Evolutionary conservation across 306 rosid genomes (phyloP), one percentile per base, ranked within the genome.

Genomic region (Cucumis cinereus): DNA sequence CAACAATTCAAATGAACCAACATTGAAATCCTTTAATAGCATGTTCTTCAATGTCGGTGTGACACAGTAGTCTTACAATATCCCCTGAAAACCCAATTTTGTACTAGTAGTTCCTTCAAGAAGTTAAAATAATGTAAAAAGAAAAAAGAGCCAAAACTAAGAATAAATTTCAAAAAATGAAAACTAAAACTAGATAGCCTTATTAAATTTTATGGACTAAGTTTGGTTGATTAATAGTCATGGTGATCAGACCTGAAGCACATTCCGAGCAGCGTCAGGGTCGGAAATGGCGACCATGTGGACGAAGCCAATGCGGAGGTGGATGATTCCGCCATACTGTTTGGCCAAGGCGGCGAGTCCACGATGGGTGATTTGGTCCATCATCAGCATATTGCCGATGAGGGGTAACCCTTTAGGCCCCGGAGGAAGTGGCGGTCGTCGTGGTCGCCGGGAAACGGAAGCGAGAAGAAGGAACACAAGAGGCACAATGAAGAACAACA

Each of bases 261-360:
- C 66, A 13, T 11, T 26, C 17, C 35, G 17, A 10, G 38, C 66
- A 23, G 12, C 16, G 19, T 59, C 35, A 14, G n/a, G 66, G 3
- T 26, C 36, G 8, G 96, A 87, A 41, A 93, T 53, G 6, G 86
- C 80, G 9, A 93, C 86, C 98, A 93, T 93, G 87, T 89, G 89
- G 12, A 86, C 73, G 80, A 78, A 87, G 1, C 96, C 98, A 84
- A 92, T 87, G 5, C 85, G 85, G 55, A 93, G 87, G 86, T 90
- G 93, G 76, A 88, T 52, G 4, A 88, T 23, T 43, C 92, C 92
- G 5, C 92, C 90, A 59, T 82, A 88, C 24, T 30, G 66, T 53
- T 81, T 81, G 1, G 92, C 90, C 2, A 88, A 12, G 35, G 52
- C 70, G 54, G 88, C 90, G 0, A 88, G 67, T 0, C 92, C 92